Evolutionary conservation across 495 filamentous ascomycete genomes (phyloP), one percentile per base, ranked within the genome.

Genomic region (Jackrogersella minutella): DNA sequence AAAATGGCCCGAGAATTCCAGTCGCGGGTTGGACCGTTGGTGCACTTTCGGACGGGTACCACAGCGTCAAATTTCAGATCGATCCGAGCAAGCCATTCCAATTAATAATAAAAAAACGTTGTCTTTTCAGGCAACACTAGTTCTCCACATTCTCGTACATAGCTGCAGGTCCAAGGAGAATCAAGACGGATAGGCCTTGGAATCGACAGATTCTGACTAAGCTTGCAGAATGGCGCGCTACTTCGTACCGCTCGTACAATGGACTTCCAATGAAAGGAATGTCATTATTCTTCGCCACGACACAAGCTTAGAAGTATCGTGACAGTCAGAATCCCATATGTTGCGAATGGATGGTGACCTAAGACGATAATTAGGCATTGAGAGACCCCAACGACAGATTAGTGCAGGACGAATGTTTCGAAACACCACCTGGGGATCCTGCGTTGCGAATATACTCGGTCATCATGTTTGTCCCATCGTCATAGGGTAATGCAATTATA

Each of bases 1-100:
- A 33, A 63, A 53, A 40, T 54, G 34, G 49, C 14, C 19, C 49
- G 50, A 55, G n/a, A 39, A 61, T 69, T 69, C 56, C 66, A 61
- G 36, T 24, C 44, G 19, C 44, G 28, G 61, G 66, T 50, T 41
- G 17, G 39, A 46, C 24, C 28, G 8, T 36, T 61, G 52, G 34
- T 30, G 31, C 30, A 21, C 22, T 19, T 31, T 39, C 24, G 49
- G 16, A 5, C 36, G 34, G 39, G 34, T 28, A 16, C 41, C 60
- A 60, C 60, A 43, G 56, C 43, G 2, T 62, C 36, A 53, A 44
- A 30, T 46, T 41, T 44, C 39, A 33, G 58, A 51, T 39, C 28
- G 52, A 39, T 55, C 51, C 22, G 44, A 36, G 33, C 51, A 61
- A 56, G 52, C 30, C 60, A 39, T 16, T 41, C 36, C 21, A 21